Evolutionary conservation across 306 rosid genomes (phyloP).

Genomic region (Arachis hypogaea): DNA sequence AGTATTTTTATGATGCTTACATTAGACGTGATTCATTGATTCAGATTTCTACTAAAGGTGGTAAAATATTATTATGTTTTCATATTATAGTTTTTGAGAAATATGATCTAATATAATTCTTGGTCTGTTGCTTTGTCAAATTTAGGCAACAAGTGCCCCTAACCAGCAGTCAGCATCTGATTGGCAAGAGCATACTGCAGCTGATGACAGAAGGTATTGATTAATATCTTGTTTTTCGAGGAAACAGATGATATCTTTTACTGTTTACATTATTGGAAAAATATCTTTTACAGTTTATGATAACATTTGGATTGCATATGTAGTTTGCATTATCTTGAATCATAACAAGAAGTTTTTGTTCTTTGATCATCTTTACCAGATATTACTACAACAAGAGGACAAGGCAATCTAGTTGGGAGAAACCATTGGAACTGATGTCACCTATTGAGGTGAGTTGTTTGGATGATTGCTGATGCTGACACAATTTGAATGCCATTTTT

Average conservation of each 20-base stretch:
- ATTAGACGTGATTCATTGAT: constrained; percentile 20
- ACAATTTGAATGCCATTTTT: constrained; percentile 34
- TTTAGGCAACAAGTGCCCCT: constrained; percentile 57
- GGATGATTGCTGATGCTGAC: constrained; percentile 27
- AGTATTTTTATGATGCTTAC: constrained; percentile 14
- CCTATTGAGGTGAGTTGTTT: constrained; percentile 86
- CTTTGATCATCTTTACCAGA: constrained; percentile 48
- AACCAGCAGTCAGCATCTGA: constrained; percentile 72
- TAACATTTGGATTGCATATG: constrained; percentile 17
- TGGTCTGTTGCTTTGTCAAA: constrained; percentile 36
- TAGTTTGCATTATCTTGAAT: constrained; percentile 23
- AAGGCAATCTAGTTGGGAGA: constrained; percentile 96
- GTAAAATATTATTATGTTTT: constrained; percentile 16
- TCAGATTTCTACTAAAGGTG: constrained; percentile 11
- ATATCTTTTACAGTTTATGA: constrained; percentile 11
- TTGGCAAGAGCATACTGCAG: constrained; percentile 95
- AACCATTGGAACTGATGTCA: constrained; percentile 93
- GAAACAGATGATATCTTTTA: neutral
- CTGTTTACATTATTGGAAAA: no score
- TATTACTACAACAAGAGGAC: constrained; percentile 94
- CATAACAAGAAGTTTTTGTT: constrained; percentile 22
- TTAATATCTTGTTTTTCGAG: constrained; percentile 20
- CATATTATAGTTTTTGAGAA: constrained; percentile 30
- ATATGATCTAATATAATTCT: constrained; percentile 34
- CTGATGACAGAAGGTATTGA: constrained; percentile 90